Base-by-base conservation (phyloP, 2,329 filamentous ascomycete species). In the Trichophyton equinum region DNA sequence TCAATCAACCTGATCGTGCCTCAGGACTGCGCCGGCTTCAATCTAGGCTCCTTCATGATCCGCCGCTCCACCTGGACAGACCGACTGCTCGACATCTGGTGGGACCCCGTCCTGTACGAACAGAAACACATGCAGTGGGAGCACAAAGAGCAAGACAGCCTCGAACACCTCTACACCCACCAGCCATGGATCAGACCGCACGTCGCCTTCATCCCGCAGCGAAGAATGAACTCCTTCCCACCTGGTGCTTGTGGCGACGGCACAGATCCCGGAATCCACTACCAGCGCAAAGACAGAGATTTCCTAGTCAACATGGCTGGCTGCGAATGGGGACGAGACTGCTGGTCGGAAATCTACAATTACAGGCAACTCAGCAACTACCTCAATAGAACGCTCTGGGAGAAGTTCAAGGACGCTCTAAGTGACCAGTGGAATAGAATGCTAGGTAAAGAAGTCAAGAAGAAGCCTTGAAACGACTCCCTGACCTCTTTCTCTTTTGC, bases 61-160 rank as follows among this genome's bases (percentile, higher is more conserved):
- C 85, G 85, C 57, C 85, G 94, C 63, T 89, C 89, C 68, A 79
- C 85, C 27, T 99, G 91, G 89, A 89, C 91, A 0, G 92, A 97
- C 69, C 86, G 90, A 3, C 77, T 99, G 18, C 82, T 99, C 40
- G 94, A 99, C 70, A 82, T 96, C 59, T 99, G 94, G 94, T 99
- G 94, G 94, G 94, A 99, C 69, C 94, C 94, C 0, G 91, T 97
- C 33, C 85, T 87, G 61, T 99, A 99, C 73, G 94, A 99, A 76
- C 94, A 99, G 76, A 95, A 91, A 72, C 94, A 99, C 73, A 96
- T 96, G 91, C 84, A 94, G 64, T 99, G 94, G 94, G 91, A 94
- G 70, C 94, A 99, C 79, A 97, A 97, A 73, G 94, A 99, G 74
- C 94, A 99, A 75, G 91, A 97, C 71, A 90, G 91, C 1, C 78